A percentile compares a stretch with the other conserved stretches of the same genome.
These are phyloP conservation scores for Hibiscus mutabilis DNA, from an alignment of 345 rosid genomes.

Conservation along the genomic window DNA sequence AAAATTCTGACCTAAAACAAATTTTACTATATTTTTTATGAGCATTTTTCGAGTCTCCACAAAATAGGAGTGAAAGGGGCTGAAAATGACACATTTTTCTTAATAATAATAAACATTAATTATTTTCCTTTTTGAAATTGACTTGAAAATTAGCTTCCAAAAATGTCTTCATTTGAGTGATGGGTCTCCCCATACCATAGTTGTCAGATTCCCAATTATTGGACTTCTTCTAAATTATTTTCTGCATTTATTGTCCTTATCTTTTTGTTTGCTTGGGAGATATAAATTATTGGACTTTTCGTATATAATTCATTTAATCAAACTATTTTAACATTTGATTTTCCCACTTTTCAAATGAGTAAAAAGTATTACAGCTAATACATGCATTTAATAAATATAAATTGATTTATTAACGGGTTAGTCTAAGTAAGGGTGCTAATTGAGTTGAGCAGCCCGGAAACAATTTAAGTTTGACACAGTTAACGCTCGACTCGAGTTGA, in stretches of 20 bases:
- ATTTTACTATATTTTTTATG: neutral
- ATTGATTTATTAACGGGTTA: too few relatives aligned
- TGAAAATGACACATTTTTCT: neutral
- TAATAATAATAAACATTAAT: neutral
- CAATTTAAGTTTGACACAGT: too few relatives aligned
- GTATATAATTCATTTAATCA: too few relatives aligned
- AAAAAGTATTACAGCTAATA: too few relatives aligned
- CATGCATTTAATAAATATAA: too few relatives aligned
- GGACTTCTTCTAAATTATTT: neutral
- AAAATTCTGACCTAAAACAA: neutral
- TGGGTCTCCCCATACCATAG: neutral
- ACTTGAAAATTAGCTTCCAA: neutral
- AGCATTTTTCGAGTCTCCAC: conserved; percentile 11
- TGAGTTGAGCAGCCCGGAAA: too few relatives aligned
- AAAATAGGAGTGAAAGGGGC: neutral
- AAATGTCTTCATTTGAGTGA: neutral
- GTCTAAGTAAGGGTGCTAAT: too few relatives aligned
- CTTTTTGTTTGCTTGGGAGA: neutral
- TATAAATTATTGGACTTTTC: too few relatives aligned
- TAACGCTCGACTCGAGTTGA: too few relatives aligned
- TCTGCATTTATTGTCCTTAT: neutral
- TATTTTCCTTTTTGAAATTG: neutral
- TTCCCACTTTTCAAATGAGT: too few relatives aligned
- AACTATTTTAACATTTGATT: too few relatives aligned
- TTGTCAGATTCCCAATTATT: conserved; percentile 7